Evolutionary conservation across 1,284 basidiomycete species (phyloP).

Genomic region (Megacollybia platyphylla): DNA sequence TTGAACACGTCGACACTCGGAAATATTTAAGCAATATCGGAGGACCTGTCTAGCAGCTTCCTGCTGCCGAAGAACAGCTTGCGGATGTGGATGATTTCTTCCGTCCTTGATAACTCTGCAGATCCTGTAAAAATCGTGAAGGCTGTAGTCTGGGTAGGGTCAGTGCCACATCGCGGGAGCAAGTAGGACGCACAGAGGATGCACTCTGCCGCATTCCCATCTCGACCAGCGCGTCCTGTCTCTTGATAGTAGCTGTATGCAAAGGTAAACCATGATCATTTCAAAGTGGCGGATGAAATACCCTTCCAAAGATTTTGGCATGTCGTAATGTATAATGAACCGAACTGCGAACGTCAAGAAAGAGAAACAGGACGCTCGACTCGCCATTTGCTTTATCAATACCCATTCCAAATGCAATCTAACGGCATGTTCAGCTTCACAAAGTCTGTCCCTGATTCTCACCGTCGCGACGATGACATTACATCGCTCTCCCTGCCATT

Average conservation of each 20-base stretch:
- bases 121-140: slow-evolving; percentile 25
- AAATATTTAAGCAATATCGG: slow-evolving; percentile 48
- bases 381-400: slow-evolving; percentile 81
- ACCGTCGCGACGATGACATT: slow-evolving; percentile 72
- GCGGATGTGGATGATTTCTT: slow-evolving; percentile 26
- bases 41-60: slow-evolving; percentile 41
- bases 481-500: slow-evolving; percentile 56
- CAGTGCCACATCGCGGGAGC: background rate
- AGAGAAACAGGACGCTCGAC: slow-evolving; percentile 6
- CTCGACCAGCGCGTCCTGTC: slow-evolving; percentile 76
- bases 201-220: slow-evolving; percentile 55
- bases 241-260: slow-evolving; percentile 62
- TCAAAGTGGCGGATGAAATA: slow-evolving; percentile 13
- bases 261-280: slow-evolving; percentile 5
- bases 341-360: slow-evolving; percentile 34
- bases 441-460: slow-evolving; percentile 4
- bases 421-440: background rate
- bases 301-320: slow-evolving; percentile 64
- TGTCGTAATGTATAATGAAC: slow-evolving; percentile 65
- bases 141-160: slow-evolving; percentile 36
- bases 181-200: slow-evolving; percentile 32
- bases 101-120: background rate
- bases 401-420: slow-evolving; percentile 76
- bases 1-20: slow-evolving; percentile 55
- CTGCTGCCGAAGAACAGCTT: slow-evolving; percentile 46